A percentile compares a stretch with the other conserved stretches of the same genome.
These are phyloP conservation scores for Claviceps quebecensis DNA, from an alignment of 2,329 filamentous ascomycete species.

Conservation along the genomic window DNA sequence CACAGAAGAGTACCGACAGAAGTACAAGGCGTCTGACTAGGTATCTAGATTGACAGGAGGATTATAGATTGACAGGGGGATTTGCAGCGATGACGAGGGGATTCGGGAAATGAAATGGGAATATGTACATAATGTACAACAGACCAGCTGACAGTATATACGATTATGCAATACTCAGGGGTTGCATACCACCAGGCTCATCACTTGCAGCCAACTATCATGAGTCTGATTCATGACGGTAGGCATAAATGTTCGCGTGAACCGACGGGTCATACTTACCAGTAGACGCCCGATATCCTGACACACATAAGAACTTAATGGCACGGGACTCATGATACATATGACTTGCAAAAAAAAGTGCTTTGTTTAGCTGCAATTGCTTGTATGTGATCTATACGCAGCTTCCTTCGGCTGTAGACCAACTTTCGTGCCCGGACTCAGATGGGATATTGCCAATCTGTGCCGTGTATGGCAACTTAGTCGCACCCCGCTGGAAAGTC, in stretches of 20 bases:
- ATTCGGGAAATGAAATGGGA: background rate
- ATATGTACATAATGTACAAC: background rate
- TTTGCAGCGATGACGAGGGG: background rate
- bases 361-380: background rate
- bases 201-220: background rate
- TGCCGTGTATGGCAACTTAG: background rate
- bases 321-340: background rate
- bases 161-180: too few species aligned
- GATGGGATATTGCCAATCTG: background rate
- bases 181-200: background rate
- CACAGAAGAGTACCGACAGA: constrained; percentile 59
- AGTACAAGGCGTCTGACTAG: constrained; percentile 47
- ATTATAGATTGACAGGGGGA: background rate
- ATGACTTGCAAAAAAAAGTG: background rate
- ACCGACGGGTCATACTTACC: background rate
- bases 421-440: background rate
- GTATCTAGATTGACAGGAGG: background rate
- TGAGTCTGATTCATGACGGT: background rate
- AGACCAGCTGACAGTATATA: background rate
- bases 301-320: background rate
- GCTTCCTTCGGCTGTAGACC: background rate
- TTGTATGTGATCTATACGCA: background rate
- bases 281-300: background rate
- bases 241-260: background rate
- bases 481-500: background rate